Conservation (phyloP, 192 early-diverging fungal genomes). For the Coemansia erecta region DNA sequence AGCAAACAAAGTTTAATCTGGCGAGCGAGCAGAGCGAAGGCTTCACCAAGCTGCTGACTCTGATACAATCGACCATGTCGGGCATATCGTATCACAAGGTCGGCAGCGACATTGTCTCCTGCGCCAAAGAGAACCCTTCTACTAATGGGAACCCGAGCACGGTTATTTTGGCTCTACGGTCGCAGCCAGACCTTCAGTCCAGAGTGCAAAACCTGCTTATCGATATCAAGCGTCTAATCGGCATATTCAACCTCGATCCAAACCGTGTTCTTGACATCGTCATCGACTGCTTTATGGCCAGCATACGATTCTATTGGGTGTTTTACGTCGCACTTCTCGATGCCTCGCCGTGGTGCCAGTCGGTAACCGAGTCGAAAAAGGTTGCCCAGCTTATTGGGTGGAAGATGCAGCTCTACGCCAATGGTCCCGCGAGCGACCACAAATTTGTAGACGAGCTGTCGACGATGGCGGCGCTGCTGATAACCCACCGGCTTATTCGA, state of each 20-base stretch:
- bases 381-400: slow-evolving; percentile 47
- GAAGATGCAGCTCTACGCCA: slow-evolving; percentile 43
- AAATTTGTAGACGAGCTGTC: slow-evolving; percentile 43
- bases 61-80: slow-evolving; percentile 41
- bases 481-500: slow-evolving; percentile 30
- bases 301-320: slow-evolving; percentile 41
- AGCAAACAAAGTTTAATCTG: slow-evolving; percentile 53
- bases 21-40: slow-evolving; percentile 49
- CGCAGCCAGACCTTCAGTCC: slow-evolving; percentile 18
- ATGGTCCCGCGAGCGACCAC: slow-evolving; percentile 17
- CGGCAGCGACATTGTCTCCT: slow-evolving; percentile 13
- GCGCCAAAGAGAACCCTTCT: neutral
- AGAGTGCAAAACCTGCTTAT: slow-evolving; percentile 18
- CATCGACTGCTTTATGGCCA: slow-evolving; percentile 49
- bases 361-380: slow-evolving; percentile 24
- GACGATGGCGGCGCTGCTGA: slow-evolving; percentile 42
- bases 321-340: slow-evolving; percentile 49
- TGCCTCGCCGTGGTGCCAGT: slow-evolving; percentile 46
- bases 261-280: slow-evolving; percentile 49
- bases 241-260: slow-evolving; percentile 45
- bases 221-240: slow-evolving; percentile 44
- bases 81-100: slow-evolving; percentile 20
- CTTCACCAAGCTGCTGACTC: slow-evolving; percentile 41
- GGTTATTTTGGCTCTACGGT: slow-evolving; percentile 27
- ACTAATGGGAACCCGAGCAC: neutral